These are phyloP conservation scores for Trametes villosa DNA, from an alignment of 768 basidiomycete species.

Conservation along the genomic window DNA sequence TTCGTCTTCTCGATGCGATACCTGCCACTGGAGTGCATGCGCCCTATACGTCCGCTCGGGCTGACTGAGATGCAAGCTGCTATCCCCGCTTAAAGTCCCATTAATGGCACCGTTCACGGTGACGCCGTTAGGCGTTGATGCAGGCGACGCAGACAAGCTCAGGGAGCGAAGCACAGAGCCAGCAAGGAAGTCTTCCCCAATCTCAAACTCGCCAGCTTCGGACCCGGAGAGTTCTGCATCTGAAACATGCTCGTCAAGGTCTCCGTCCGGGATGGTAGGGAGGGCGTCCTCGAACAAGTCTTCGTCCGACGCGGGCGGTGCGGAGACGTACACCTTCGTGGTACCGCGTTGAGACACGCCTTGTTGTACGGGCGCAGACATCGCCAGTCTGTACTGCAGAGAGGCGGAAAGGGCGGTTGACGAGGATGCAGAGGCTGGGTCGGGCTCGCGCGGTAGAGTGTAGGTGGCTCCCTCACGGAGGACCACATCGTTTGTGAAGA, in stretches of 20 bases:
- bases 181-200: slow-evolving; percentile 73
- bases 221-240: slow-evolving; percentile 6
- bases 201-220: slow-evolving; percentile 54
- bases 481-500: slow-evolving; percentile 37
- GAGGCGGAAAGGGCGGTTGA: background rate
- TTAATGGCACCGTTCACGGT: slow-evolving; percentile 26
- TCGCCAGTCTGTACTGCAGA: slow-evolving; percentile 46
- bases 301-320: background rate
- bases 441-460: slow-evolving; percentile 30
- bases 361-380: slow-evolving; percentile 76
- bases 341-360: slow-evolving; percentile 53
- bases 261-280: slow-evolving; percentile 17
- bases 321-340: slow-evolving; percentile 50
- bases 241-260: slow-evolving; percentile 2
- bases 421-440: slow-evolving; percentile 9
- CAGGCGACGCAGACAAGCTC: slow-evolving; percentile 1
- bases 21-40: slow-evolving; percentile 38
- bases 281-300: slow-evolving; percentile 40
- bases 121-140: background rate
- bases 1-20: slow-evolving; percentile 49
- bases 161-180: slow-evolving; percentile 44
- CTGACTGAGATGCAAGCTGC: slow-evolving; percentile 15
- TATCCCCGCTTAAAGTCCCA: slow-evolving; percentile 25
- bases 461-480: slow-evolving; percentile 56
- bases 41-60: slow-evolving; percentile 26